Evolutionary conservation across 306 rosid genomes (phyloP).

Genomic region (Prunus campanulata): DNA sequence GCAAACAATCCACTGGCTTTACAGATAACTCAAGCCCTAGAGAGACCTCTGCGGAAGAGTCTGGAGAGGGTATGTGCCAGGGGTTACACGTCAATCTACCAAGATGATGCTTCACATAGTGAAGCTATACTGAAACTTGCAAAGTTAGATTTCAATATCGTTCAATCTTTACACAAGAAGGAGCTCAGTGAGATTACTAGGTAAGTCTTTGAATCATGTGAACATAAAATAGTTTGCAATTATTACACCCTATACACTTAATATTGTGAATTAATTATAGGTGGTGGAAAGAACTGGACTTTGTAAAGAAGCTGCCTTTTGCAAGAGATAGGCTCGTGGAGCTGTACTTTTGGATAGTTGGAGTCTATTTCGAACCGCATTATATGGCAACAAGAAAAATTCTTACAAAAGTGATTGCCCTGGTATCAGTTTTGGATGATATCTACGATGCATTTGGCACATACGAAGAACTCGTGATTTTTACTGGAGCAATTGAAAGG

Average conservation of each 20-base stretch:
- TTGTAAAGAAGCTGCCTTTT: conserved; percentile 19
- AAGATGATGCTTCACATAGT: conserved; percentile 23
- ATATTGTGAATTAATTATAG: not conserved
- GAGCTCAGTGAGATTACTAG: conserved; percentile 21
- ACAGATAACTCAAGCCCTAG: conserved; percentile 1
- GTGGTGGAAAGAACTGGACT: conserved; percentile 47
- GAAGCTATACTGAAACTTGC: conserved; percentile 24
- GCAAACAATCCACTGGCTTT: not conserved
- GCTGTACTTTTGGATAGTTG: conserved; percentile 26
- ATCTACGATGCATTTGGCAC: conserved; percentile 27
- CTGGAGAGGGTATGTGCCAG: conserved; percentile 15
- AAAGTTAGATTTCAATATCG: conserved; percentile 28
- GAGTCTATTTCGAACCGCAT: too few relatives aligned
- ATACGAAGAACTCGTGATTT: conserved; percentile 9
- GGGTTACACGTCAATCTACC: conserved; percentile 9
- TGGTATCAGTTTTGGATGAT: conserved; percentile 30
- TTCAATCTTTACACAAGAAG: conserved; percentile 22
- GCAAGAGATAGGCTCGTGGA: conserved; percentile 40
- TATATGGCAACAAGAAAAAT: too few relatives aligned
- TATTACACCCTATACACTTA: too few relatives aligned
- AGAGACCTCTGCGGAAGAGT: not conserved
- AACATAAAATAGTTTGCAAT: too few relatives aligned
- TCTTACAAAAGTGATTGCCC: conserved; percentile 6
- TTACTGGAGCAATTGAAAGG: conserved; percentile 11
- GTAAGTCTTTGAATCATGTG: not conserved